These are phyloP conservation scores for Nakazawaea wickerhamii DNA, from an alignment of 805 yeast species.

Conservation along the genomic window DNA sequence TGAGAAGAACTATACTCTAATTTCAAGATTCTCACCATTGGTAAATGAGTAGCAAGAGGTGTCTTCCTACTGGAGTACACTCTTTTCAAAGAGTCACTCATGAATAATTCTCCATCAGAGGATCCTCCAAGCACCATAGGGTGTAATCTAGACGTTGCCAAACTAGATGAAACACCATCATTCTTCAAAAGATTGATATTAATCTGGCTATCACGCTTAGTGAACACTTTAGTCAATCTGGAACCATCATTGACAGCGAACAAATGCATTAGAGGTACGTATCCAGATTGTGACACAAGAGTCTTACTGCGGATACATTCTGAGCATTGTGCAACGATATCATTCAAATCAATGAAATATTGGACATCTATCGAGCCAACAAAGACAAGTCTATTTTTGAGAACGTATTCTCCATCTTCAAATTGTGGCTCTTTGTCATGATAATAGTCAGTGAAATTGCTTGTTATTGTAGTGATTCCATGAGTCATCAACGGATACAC, in stretches of 20 bases:
- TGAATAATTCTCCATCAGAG: constrained; percentile 41
- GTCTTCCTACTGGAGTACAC: constrained; percentile 17
- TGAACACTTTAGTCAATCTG: constrained; percentile 6
- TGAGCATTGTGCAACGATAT: not conserved
- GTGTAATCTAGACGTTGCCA: constrained; percentile 37
- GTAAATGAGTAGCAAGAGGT: constrained; percentile 3
- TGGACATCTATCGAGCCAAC: constrained; percentile 34
- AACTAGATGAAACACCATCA: constrained; percentile 33
- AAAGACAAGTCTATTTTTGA: constrained; percentile 27
- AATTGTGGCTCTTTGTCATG: constrained; percentile 22
- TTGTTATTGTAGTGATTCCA: constrained; percentile 16
- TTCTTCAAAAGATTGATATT: constrained; percentile 22
- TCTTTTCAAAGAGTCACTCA: constrained; percentile 33
- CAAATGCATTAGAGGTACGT: constrained; percentile 6
- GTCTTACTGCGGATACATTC: not conserved
- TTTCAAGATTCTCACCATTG: constrained; percentile 23
- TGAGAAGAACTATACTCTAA: constrained; percentile 34
- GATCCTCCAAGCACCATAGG: constrained; percentile 44
- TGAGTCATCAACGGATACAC: constrained; percentile 21
- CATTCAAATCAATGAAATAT: constrained; percentile 28
- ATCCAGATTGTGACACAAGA: not conserved
- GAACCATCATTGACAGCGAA: constrained; percentile 12
- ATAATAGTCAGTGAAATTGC: constrained; percentile 27
- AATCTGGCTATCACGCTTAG: constrained; percentile 6
- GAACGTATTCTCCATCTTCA: constrained; percentile 12